Percentiles rank a stretch among this genome's conserved stretches.
These are phyloP conservation scores for Mytilinidion resinicola DNA, from an alignment of 495 filamentous ascomycete genomes.

Conservation along the genomic window DNA sequence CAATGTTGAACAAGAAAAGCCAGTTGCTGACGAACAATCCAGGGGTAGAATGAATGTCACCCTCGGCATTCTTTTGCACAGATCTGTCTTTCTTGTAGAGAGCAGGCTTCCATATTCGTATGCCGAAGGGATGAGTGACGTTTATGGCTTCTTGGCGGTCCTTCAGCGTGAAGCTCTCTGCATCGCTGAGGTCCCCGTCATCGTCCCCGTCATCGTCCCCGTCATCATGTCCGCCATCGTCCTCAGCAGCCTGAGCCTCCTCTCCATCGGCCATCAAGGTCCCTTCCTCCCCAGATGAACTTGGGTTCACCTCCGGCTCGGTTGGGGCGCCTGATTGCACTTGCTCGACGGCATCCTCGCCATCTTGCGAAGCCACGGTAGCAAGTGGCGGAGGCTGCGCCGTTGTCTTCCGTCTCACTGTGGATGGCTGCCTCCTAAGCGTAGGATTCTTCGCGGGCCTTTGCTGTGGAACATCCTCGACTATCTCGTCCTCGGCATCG, in stretches of 20 bases:
- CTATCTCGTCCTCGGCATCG: conserved; percentile 79
- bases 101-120: conserved; percentile 97
- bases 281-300: conserved; percentile 31
- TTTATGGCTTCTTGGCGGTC: conserved; percentile 98
- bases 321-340: conserved; percentile 24
- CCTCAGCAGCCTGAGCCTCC: conserved; percentile 50
- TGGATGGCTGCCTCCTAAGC: conserved; percentile 49
- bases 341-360: conserved; percentile 21
- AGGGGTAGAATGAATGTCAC: conserved; percentile 93
- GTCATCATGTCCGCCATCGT: conserved; percentile 50
- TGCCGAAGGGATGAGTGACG: conserved; percentile 96
- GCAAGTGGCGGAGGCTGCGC: conserved; percentile 53
- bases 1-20: conserved; percentile 76
- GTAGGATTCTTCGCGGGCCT: conserved; percentile 4
- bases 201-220: conserved; percentile 44
- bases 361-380: conserved; percentile 36
- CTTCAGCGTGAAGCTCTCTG: conserved; percentile 64
- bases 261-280: conserved; percentile 30
- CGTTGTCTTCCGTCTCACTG: conserved; percentile 60
- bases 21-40: conserved; percentile 79
- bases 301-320: conserved; percentile 29
- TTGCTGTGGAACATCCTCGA: conserved; percentile 42
- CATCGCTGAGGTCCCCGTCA: conserved; percentile 41
- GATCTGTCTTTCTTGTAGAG: conserved; percentile 96
- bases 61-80: conserved; percentile 91